A percentile compares a stretch with the other conserved stretches of the same genome.
Evolutionary conservation across 1,139 yeast species (phyloP).

Genomic region (Diutina ranongensis): DNA sequence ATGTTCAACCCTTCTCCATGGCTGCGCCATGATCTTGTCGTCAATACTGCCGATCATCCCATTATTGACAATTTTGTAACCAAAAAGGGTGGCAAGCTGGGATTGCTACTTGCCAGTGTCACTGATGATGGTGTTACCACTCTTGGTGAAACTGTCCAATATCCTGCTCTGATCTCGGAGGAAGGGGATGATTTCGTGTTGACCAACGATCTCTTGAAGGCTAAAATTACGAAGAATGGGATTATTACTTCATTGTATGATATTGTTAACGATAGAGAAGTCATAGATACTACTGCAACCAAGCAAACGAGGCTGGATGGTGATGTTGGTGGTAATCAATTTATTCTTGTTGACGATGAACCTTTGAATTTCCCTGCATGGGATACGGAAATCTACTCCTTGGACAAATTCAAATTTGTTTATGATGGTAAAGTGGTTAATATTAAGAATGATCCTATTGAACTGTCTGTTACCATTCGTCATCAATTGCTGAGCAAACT

Average conservation of each 20-base stretch:
- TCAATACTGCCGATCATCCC: constrained; percentile 14
- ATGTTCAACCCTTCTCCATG: constrained; percentile 54
- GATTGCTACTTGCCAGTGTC: neutral
- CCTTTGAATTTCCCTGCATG: constrained; percentile 92
- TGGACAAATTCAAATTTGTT: constrained; percentile 51
- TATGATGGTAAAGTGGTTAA: constrained; percentile 35
- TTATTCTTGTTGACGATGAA: constrained; percentile 73
- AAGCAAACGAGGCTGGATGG: constrained; percentile 24
- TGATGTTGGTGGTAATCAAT: constrained; percentile 63
- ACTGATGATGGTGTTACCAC: constrained; percentile 9
- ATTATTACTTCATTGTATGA: constrained; percentile 59
- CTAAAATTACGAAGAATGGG: constrained; percentile 49
- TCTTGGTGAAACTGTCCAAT: constrained; percentile 17
- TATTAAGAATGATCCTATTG: constrained; percentile 42
- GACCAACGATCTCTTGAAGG: constrained; percentile 50
- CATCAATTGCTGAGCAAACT: constrained; percentile 48
- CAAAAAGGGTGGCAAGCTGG: neutral
- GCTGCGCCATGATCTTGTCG: constrained; percentile 45
- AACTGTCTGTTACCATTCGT: constrained; percentile 49
- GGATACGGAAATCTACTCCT: constrained; percentile 89
- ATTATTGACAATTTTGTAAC: constrained; percentile 6
- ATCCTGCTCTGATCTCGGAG: constrained; percentile 37
- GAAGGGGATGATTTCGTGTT: constrained; percentile 35
- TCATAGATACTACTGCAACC: constrained; percentile 43
- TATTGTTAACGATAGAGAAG: constrained; percentile 47